phyloP scores from a whole-genome alignment of 495 filamentous ascomycete species.

The Podospora tetraspora region DNA sequence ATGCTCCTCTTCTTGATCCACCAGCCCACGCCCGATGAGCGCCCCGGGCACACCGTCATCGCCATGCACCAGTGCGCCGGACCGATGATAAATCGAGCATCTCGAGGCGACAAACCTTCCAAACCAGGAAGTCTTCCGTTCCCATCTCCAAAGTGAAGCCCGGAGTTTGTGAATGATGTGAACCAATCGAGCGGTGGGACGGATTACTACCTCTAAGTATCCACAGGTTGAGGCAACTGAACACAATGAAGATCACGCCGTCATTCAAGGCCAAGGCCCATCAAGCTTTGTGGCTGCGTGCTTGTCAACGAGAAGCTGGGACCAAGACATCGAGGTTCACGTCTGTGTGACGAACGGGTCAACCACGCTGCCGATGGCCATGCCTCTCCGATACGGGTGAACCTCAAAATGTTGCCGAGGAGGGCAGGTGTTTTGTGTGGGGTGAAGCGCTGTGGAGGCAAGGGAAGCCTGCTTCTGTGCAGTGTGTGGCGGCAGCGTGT shows the following conservation, averaged over 20 bases:
- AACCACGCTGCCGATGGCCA: not conserved
- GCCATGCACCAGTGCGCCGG: not conserved
- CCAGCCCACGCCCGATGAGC: not conserved
- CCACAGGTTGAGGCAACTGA: not conserved
- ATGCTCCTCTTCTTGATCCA: not conserved
- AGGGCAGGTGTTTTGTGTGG: conserved; percentile 2
- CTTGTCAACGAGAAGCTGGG: not conserved
- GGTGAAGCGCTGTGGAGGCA: not conserved
- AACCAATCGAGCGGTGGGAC: not conserved
- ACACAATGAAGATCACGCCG: not conserved
- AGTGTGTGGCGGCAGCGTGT: not conserved
- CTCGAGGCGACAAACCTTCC: not conserved
- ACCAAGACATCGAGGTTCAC: not conserved
- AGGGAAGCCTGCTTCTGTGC: not conserved
- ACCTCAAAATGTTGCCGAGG: not conserved
- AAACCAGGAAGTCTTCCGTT: not conserved
- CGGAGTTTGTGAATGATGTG: not conserved
- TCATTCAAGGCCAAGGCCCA: not conserved
- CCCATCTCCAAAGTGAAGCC: not conserved
- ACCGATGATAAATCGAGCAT: not conserved
- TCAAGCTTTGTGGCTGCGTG: not conserved
- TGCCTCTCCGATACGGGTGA: not conserved
- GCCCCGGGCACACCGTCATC: not conserved
- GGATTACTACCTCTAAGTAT: not conserved
- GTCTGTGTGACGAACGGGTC: not conserved